Evolutionary conservation across 768 basidiomycete genomes (phyloP), one percentile per base, ranked within the genome.

Genomic region (Baorangia bicolor): DNA sequence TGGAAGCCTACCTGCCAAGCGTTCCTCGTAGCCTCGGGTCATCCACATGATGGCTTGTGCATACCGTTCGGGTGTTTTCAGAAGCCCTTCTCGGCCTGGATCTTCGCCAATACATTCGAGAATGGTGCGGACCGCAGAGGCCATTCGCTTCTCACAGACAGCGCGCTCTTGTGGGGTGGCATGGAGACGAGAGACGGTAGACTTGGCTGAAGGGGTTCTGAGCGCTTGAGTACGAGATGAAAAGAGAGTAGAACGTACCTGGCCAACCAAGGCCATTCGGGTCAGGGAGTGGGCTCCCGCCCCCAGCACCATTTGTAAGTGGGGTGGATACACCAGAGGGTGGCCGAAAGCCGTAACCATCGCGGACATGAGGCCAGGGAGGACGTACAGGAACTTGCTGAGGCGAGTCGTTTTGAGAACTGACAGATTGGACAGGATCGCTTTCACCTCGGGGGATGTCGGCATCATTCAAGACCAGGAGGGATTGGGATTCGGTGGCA

Each of bases 51-150:
- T 78, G 27, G 97, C 94, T 74, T 98, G 92, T 23, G 95, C 94
- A 73, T 97, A 99, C 37, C 97, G 82, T 63, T 95, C 92, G 25
- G 97, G 97, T 2, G 97, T 99, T 66, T 86, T 85, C 50, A 88
- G 75, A 21, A 99, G 79, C 18, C 97, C 97, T 69, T 98, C 96
- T 34, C 97, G 83, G 71, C 92, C 86, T 6, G 97, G 97, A 75
- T 98, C 97, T 75, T 99, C 97, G 54, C 97, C 97, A 58, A 99
- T 95, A 72, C 94, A 96, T 67, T 98, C 95, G 43, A 99, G 83
- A 43, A 99, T 86, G 35, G 90, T 90, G 53, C 94, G 85, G 57
- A 99, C 88, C 7, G 97, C 97, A 40, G 77, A 76, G 5, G 88
- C 80, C 73, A 99, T 86, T 59, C 83, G 88, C 58, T 83, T 78